Base-by-base conservation (phyloP, 192 early-diverging fungal species). In the Lobulomyces angularis region DNA sequence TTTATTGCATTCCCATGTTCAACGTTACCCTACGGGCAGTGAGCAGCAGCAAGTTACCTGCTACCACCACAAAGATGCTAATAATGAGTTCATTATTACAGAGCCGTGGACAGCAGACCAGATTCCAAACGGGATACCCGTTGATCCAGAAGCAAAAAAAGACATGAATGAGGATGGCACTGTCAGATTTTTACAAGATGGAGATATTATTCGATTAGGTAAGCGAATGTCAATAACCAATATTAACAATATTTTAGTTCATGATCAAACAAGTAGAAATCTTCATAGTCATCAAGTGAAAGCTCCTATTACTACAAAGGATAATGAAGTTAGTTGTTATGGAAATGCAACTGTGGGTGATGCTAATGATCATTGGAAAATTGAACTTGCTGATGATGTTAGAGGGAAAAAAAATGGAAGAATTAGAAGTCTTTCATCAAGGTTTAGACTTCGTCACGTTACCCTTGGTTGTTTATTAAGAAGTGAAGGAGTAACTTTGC, bases 11-110 rank as follows among this genome's bases (percentile, higher is more conserved):
- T 98, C 95, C 22, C 95, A 98, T 53, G 47, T 75, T 16, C 83
- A 91, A 58, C 59, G 58, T 11, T 98, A 81, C 42, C 89, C 88
- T 0, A 62, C 62, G 16, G 82, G 85, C 12, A 92, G 88, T 7
- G 77, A 81, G 62, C 95, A 98, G 62, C 95, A 98, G 58, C 95
- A 98, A 59, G 70, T 98, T 19, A 95, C 95, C 0, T 82, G 81
- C 23, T 98, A 98, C 55, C 76, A 79, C 24, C 83, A 93, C 62
- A 88, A 84, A 50, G 95, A 98, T 55, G 25, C 29, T 37, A 98
- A 98, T 64, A 98, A 98, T 64, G 61, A 86, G 32, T 98, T 89
- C 88, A 56, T 78, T 3, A 57, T 94, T 28, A 59, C 62, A 17
- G 68, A 77, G 47, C 47, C 62, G 1, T 83, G 84, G 60, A 69